These are phyloP conservation scores for Colletotrichum lupini DNA, from an alignment of 2,329 filamentous ascomycete genomes.

Conservation along the genomic window DNA sequence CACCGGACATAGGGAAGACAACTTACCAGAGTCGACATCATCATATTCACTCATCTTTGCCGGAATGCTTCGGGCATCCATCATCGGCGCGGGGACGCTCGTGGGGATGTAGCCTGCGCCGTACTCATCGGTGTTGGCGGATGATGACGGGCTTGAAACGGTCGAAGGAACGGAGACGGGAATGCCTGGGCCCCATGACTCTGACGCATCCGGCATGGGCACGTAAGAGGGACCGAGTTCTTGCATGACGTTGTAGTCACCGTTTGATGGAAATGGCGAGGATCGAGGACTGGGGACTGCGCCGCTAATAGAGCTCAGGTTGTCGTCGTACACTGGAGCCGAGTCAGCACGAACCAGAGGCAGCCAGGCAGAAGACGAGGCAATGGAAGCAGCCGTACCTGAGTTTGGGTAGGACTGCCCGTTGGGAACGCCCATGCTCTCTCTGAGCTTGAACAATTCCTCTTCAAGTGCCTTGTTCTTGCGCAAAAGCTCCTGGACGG, in stretches of 20 bases:
- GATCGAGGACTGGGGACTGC: conserved; percentile 56
- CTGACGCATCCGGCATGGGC: conserved; percentile 54
- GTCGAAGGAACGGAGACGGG: conserved; percentile 58
- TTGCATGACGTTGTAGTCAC: conserved; percentile 56
- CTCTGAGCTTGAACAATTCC: conserved; percentile 58
- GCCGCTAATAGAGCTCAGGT: conserved; percentile 50
- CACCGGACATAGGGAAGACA: conserved; percentile 20
- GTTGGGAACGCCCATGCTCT: conserved; percentile 56
- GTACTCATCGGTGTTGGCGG: conserved; percentile 60
- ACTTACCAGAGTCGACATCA: conserved; percentile 42
- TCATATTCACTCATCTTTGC: conserved; percentile 54
- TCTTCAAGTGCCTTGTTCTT: conserved; percentile 66
- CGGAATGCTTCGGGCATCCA: conserved; percentile 47
- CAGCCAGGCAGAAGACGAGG: conserved; percentile 34
- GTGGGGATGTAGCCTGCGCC: conserved; percentile 59
- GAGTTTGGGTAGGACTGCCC: conserved; percentile 54
- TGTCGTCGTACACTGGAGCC: conserved; percentile 54
- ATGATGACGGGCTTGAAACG: conserved; percentile 64
- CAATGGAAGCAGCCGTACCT: conserved; percentile 46
- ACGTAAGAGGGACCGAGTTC: conserved; percentile 55
- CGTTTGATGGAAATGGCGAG: conserved; percentile 54
- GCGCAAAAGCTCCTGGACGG: conserved; percentile 62
- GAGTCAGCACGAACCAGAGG: conserved; percentile 34
- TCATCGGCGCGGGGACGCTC: conserved; percentile 58
- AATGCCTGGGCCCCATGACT: conserved; percentile 58